A percentile compares a stretch with the other conserved stretches of the same genome.
phyloP scores from a whole-genome alignment of 768 basidiomycete genomes.

The Boletus reticuloceps region DNA sequence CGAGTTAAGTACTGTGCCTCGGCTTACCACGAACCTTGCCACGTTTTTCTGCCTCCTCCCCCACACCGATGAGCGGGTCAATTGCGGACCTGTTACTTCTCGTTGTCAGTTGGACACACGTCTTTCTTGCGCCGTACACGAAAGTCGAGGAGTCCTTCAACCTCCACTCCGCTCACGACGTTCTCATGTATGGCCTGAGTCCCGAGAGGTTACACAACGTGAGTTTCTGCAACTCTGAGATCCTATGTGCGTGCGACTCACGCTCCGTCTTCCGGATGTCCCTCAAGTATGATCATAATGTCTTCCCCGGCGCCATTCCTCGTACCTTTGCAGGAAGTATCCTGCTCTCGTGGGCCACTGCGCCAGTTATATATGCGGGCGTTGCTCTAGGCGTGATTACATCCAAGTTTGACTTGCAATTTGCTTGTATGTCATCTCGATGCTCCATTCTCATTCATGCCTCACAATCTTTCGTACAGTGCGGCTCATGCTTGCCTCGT shows the following conservation, averaged over 20 bases:
- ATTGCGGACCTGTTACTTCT: slow-evolving; percentile 52
- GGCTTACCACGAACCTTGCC: too few species aligned
- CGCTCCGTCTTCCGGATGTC: not conserved
- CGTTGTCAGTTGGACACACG: slow-evolving; percentile 57
- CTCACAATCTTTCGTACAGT: slow-evolving; percentile 41
- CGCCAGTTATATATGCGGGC: slow-evolving; percentile 46
- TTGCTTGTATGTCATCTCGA: slow-evolving; percentile 50
- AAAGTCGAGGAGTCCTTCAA: slow-evolving; percentile 99
- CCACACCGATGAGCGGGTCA: slow-evolving; percentile 15
- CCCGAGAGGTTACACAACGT: slow-evolving; percentile 47
- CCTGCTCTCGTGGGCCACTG: slow-evolving; percentile 56
- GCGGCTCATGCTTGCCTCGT: slow-evolving; percentile 65
- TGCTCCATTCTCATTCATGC: not conserved
- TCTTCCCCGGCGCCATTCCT: slow-evolving; percentile 87
- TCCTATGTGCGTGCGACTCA: slow-evolving; percentile 6
- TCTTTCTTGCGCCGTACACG: slow-evolving; percentile 79
- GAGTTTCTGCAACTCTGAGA: slow-evolving; percentile 22
- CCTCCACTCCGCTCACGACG: slow-evolving; percentile 87
- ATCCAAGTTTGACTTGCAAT: slow-evolving; percentile 67
- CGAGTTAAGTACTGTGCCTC: too few species aligned
- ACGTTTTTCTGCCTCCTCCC: not conserved
- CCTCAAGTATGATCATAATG: slow-evolving; percentile 82
- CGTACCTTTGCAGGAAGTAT: slow-evolving; percentile 82
- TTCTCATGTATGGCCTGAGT: slow-evolving; percentile 69
- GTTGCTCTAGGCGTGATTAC: slow-evolving; percentile 40